Percentiles rank a stretch among this genome's conserved stretches.
Conservation (phyloP, 1,139 yeast species). For the Taiozyma sp. region DNA sequence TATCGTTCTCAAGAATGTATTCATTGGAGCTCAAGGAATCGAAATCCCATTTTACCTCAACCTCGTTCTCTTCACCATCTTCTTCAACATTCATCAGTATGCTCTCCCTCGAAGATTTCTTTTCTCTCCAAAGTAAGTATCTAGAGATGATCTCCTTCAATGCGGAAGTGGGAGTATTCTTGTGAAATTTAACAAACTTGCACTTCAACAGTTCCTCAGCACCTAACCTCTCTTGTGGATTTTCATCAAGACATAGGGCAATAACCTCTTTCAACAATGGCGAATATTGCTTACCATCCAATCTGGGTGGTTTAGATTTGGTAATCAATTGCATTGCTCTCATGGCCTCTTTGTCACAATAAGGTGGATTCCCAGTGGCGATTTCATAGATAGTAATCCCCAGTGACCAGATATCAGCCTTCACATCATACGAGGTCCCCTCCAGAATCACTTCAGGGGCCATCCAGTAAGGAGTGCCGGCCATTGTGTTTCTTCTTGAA, state of each 20-base stretch:
- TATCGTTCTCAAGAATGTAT: slow-evolving; percentile 64
- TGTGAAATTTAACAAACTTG: slow-evolving; percentile 62
- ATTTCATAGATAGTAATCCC: slow-evolving; percentile 94
- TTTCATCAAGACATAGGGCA: slow-evolving; percentile 90
- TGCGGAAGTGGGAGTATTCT: slow-evolving; percentile 51
- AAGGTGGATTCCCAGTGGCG: slow-evolving; percentile 97
- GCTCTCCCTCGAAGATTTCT: slow-evolving; percentile 47
- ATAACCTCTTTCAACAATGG: slow-evolving; percentile 77
- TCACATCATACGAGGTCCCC: slow-evolving; percentile 79
- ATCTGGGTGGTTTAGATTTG: slow-evolving; percentile 87
- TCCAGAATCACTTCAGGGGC: slow-evolving; percentile 98
- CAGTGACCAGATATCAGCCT: slow-evolving; percentile 90
- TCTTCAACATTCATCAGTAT: slow-evolving; percentile 27
- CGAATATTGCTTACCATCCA: slow-evolving; percentile 87
- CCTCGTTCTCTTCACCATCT: slow-evolving; percentile 29
- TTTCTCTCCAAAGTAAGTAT: slow-evolving; percentile 78
- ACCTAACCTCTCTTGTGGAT: slow-evolving; percentile 79
- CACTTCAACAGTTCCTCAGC: slow-evolving; percentile 83
- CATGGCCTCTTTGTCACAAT: slow-evolving; percentile 90
- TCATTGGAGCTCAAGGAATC: slow-evolving; percentile 73
- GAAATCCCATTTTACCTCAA: slow-evolving; percentile 86
- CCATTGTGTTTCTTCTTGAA: slow-evolving; percentile 86
- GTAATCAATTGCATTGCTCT: slow-evolving; percentile 94
- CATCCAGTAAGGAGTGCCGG: slow-evolving; percentile 99
- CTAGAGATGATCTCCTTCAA: slow-evolving; percentile 77